Percentiles rank a stretch among this genome's conserved stretches.
These are phyloP conservation scores for Cutaneotrichosporon sp. DNA, from an alignment of 1,284 basidiomycete genomes.

Conservation along the genomic window DNA sequence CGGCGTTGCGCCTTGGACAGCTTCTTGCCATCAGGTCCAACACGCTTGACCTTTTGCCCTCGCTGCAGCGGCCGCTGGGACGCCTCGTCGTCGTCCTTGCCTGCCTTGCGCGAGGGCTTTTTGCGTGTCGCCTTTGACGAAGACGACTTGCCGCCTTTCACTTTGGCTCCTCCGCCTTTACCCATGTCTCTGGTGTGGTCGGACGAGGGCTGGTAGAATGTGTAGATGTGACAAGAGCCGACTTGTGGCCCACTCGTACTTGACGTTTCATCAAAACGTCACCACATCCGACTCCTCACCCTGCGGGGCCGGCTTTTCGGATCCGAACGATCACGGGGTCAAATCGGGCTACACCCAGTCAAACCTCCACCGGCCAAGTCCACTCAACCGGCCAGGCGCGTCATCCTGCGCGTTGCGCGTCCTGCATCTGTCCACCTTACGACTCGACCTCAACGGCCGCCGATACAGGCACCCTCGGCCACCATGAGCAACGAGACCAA, in stretches of 20 bases:
- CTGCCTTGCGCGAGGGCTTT: slow-evolving; percentile 51
- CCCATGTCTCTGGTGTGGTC: neutral
- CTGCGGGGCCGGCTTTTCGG: neutral
- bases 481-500: neutral
- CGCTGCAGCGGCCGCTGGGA: slow-evolving; percentile 3
- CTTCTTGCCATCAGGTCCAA: slow-evolving; percentile 30
- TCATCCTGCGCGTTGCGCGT: neutral
- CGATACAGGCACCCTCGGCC: neutral
- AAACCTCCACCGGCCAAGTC: slow-evolving; percentile 9
- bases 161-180: slow-evolving; percentile 4
- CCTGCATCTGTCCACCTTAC: neutral
- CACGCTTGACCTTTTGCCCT: slow-evolving; percentile 2
- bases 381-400: slow-evolving; percentile 1
- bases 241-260: neutral
- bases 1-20: slow-evolving; percentile 44
- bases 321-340: slow-evolving; percentile 6
- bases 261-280: no score
- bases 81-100: slow-evolving; percentile 26
- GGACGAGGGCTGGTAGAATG: no score
- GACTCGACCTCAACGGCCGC: neutral
- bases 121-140: slow-evolving; percentile 75
- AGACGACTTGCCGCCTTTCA: slow-evolving; percentile 49
- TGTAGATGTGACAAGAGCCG: no score
- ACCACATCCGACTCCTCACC: neutral
- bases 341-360: neutral